Evolutionary conservation across 768 basidiomycete genomes (phyloP).

Genomic region (Strobilomyces dryophilus): DNA sequence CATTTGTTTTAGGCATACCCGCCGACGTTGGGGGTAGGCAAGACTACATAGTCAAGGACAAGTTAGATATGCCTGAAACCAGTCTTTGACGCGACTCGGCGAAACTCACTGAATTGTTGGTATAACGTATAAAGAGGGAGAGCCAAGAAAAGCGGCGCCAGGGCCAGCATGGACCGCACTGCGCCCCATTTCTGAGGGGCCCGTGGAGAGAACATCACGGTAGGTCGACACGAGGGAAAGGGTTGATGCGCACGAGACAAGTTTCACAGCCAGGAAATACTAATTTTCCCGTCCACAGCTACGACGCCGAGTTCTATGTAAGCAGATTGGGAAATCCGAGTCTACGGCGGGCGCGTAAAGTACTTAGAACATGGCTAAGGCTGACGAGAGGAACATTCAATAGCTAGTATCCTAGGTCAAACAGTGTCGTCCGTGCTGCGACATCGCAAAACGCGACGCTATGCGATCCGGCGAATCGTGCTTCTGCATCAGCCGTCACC

Average conservation of each 20-base stretch:
- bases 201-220: constrained; percentile 5
- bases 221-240: background rate
- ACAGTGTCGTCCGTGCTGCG: background rate
- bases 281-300: too few relatives aligned
- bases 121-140: constrained; percentile 45
- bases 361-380: too few relatives aligned
- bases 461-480: constrained; percentile 32
- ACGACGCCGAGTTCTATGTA: too few relatives aligned
- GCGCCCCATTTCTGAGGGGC: constrained; percentile 47
- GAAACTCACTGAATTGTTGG: constrained; percentile 45
- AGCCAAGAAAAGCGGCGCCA: constrained; percentile 48
- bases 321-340: too few relatives aligned
- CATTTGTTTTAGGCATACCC: constrained; percentile 36
- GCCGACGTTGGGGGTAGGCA: constrained; percentile 52
- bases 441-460: background rate
- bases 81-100: background rate
- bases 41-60: constrained; percentile 33
- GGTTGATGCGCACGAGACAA: background rate
- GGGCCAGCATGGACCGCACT: constrained; percentile 48
- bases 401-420: background rate
- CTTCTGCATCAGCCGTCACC: constrained; percentile 38
- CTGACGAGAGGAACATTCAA: background rate
- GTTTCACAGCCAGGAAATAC: background rate
- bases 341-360: too few relatives aligned
- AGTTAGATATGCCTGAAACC: background rate